A percentile compares a stretch with the other conserved stretches of the same genome.
Conservation (phyloP, 2,329 filamentous ascomycete genomes). For the Penicillium nordicum region DNA sequence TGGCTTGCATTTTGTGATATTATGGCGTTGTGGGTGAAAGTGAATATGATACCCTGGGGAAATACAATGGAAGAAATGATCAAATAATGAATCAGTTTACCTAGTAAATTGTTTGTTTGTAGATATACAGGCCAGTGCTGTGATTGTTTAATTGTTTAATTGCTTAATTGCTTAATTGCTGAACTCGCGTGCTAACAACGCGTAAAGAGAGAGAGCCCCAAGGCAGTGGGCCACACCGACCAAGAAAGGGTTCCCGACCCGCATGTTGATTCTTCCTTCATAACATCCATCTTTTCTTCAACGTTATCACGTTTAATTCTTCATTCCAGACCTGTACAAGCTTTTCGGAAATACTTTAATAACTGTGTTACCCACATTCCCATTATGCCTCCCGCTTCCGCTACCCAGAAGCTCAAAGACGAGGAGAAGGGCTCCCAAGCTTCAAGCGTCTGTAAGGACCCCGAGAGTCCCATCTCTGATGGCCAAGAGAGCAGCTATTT, state of each 20-base stretch:
- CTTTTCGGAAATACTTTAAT: constrained; percentile 12
- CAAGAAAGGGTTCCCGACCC: constrained; percentile 19
- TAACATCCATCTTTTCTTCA: constrained; percentile 3
- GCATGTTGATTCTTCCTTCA: constrained; percentile 27
- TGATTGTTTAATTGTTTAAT: not conserved
- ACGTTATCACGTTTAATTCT: constrained; percentile 6
- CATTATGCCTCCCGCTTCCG: constrained; percentile 60
- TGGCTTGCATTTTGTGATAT: constrained; percentile 4
- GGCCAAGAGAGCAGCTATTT: constrained; percentile 73
- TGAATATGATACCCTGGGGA: constrained; percentile 1
- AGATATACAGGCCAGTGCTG: not conserved
- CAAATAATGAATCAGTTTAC: not conserved
- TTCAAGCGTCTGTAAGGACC: constrained; percentile 30
- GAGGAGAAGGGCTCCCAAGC: constrained; percentile 57
- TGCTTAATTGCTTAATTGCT: not conserved
- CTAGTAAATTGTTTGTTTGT: not conserved
- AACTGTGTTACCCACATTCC: constrained; percentile 24
- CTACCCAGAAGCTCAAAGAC: constrained; percentile 61
- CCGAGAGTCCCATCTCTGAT: constrained; percentile 41
- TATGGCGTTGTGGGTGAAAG: not conserved
- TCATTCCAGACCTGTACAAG: constrained; percentile 11
- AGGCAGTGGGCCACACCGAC: constrained; percentile 10
- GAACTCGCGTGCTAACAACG: not conserved
- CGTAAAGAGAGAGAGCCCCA: not conserved
- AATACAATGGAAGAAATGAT: not conserved